A percentile compares a stretch with the other conserved stretches of the same genome.
Conservation (phyloP, 805 yeast genomes). For the Spencermartinsiella europaea region DNA sequence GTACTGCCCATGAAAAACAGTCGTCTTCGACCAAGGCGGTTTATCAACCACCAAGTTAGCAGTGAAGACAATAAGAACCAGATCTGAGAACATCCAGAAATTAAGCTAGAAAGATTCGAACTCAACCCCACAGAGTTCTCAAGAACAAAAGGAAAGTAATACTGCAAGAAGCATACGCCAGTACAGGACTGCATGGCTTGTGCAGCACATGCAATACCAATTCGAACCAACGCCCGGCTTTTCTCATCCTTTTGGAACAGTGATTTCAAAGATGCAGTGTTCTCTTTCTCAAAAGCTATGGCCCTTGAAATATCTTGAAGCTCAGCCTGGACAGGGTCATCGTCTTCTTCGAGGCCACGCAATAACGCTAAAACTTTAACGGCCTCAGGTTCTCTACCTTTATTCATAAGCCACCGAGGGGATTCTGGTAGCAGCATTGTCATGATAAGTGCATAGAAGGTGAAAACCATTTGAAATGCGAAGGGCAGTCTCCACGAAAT, state of each 20-base stretch:
- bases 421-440: constrained; percentile 46
- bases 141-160: constrained; percentile 5
- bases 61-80: constrained; percentile 27
- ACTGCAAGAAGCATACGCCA: constrained; percentile 8
- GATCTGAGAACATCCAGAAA: constrained; percentile 12
- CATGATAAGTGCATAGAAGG: constrained; percentile 37
- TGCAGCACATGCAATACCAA: constrained; percentile 45
- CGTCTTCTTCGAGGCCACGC: constrained; percentile 11
- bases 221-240: constrained; percentile 61
- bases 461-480: constrained; percentile 47
- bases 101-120: constrained; percentile 3
- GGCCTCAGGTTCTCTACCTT: constrained; percentile 26
- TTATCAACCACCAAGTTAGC: constrained; percentile 44
- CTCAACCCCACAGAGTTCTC: constrained; percentile 6
- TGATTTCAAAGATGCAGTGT: neutral
- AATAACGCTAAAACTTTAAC: constrained; percentile 14
- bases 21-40: constrained; percentile 42
- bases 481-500: constrained; percentile 67
- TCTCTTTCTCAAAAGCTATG: neutral
- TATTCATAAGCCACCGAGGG: constrained; percentile 41
- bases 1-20: constrained; percentile 34
- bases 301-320: neutral
- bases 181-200: constrained; percentile 12
- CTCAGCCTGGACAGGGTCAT: constrained; percentile 1
- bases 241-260: constrained; percentile 40